Evolutionary conservation across 345 rosid genomes (phyloP).

Genomic region (Ceriops tagal): DNA sequence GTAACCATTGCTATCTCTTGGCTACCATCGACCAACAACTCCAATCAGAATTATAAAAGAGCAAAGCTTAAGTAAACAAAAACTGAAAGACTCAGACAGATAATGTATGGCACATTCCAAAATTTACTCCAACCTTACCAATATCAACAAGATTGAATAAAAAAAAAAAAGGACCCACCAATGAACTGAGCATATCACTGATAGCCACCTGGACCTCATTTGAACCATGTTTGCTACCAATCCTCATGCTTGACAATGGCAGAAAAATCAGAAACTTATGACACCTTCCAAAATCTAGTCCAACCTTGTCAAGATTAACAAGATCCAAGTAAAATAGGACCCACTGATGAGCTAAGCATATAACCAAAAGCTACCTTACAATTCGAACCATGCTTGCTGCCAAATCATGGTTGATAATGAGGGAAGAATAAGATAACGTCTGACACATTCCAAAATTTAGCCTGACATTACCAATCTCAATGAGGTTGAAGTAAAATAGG

Average conservation of each 20-base stretch:
- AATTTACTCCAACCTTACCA: background rate
- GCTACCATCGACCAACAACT: conserved; percentile 33
- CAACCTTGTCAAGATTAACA: background rate
- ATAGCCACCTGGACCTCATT: conserved; percentile 3
- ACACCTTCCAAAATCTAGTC: background rate
- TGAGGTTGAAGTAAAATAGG: background rate
- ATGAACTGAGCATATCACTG: background rate
- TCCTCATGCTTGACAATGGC: background rate
- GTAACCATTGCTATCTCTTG: conserved; percentile 29
- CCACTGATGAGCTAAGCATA: background rate
- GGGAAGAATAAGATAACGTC: background rate
- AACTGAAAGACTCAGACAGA: conserved; percentile 1
- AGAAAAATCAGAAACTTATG: background rate
- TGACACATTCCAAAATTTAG: conserved; percentile 6
- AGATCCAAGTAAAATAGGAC: background rate
- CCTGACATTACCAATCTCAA: background rate
- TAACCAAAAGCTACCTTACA: background rate
- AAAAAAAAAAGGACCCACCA: background rate
- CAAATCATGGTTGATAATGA: background rate
- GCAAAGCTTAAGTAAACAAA: conserved; percentile 3
- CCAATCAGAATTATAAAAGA: conserved; percentile 15
- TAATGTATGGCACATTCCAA: conserved; percentile 23
- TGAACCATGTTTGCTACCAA: background rate
- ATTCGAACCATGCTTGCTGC: background rate
- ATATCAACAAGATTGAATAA: background rate